phyloP scores from a whole-genome alignment of 345 rosid genomes.

The Pistacia atlantica region DNA sequence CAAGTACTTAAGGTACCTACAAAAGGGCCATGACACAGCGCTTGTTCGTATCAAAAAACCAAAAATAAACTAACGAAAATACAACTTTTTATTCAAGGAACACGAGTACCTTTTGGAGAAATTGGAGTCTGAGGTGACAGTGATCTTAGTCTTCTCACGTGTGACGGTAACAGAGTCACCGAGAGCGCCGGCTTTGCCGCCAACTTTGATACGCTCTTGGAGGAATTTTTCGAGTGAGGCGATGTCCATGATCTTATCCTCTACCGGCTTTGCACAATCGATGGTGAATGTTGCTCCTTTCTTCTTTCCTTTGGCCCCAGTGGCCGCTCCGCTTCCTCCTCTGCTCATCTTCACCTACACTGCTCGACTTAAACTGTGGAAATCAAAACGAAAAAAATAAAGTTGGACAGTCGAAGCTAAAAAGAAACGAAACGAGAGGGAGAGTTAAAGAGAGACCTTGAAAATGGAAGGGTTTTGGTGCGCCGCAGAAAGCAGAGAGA shows the following conservation, averaged over 20 bases:
- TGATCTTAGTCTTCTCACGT: constrained; percentile 55
- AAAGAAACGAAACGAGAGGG: neutral
- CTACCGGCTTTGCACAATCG: constrained; percentile 76
- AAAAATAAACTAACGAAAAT: neutral
- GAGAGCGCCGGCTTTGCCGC: constrained; percentile 82
- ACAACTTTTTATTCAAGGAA: neutral
- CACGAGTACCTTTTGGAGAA: constrained; percentile 74
- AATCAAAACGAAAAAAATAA: neutral
- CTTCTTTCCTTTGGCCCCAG: constrained; percentile 54
- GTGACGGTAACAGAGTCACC: constrained; percentile 59
- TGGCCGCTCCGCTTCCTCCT: constrained; percentile 25
- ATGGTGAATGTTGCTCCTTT: constrained; percentile 60
- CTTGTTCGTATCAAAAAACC: neutral
- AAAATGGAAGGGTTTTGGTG: constrained; percentile 12
- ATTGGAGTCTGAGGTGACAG: constrained; percentile 64
- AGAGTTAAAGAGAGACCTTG: constrained; percentile 5
- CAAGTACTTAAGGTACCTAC: constrained; percentile 84
- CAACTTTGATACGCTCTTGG: constrained; percentile 82
- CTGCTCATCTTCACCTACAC: constrained; percentile 30
- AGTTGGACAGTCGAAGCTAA: neutral
- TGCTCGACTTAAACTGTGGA: constrained; percentile 3
- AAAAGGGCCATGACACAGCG: neutral
- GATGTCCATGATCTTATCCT: constrained; percentile 79
- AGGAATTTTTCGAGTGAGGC: constrained; percentile 81
- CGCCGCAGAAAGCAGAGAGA: constrained; percentile 14